Base-by-base conservation (phyloP, 352 stramenopile species). In the Phytopythium mirpurense region DNA sequence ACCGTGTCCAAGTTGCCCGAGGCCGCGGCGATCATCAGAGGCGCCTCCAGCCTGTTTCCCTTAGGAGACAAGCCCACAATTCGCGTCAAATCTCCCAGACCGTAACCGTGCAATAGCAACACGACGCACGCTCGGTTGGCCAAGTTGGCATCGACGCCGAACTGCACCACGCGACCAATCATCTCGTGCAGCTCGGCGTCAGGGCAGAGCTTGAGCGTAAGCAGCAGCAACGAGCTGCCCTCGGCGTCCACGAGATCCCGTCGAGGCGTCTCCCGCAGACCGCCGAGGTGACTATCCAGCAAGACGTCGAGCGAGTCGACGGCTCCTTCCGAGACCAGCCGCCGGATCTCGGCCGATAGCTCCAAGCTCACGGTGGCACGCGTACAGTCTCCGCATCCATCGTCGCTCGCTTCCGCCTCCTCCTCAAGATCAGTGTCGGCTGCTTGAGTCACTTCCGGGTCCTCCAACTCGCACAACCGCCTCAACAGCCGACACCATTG, bases 71-170 rank as follows among this genome's bases (percentile, higher is more conserved):
- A 43, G 8, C 10, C 2, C 18, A 32, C 19, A 2, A 32, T 10
- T 6, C 2, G 1, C 3, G 14, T 47, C 10, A 47, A 15, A 7
- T 12, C 14, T 7, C 15, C 23, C 12, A 11, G 18, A 23, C 5
- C 10, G 2, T 3, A 16, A 42, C 3, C 19, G 23, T n/a, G 34
- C 15, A 51, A 3, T 44, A 19, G 6, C 9, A 32, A 5, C 29
- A 32, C 23, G 19, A 68, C 70, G 26, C 59, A 90, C 80, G 85
- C 77, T 26, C 63, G 41, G 51, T 88, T 90, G 54, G 67, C 56
- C 10, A 54, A 36, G 51, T 86, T 84, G 48, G 56, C 66, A 48
- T 86, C 69, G 19, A 83, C 52, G 2, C 68, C 59, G 9, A 70
- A 62, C 16, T 59, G 27, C 1, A 86, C 45, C 41, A 88, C 36